Conservation (phyloP, 495 filamentous ascomycete species). For the Daldinia loculata region DNA sequence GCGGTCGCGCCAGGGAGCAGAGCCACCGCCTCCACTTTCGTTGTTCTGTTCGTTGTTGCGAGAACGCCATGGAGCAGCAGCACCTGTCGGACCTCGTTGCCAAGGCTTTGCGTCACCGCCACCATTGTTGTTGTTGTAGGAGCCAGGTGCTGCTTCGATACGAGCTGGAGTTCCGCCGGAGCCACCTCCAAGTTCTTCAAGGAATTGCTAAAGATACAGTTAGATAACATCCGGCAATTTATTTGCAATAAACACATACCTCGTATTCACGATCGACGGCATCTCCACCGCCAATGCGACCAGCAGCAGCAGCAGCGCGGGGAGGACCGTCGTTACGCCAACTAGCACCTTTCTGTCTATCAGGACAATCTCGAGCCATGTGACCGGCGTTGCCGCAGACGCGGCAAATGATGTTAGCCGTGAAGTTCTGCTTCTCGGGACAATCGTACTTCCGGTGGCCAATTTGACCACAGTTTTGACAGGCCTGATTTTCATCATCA, state of each 20-base stretch:
- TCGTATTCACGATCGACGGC: constrained; percentile 94
- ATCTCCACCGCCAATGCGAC: constrained; percentile 79
- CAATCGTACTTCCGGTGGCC: constrained; percentile 99
- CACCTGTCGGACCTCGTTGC: constrained; percentile 89
- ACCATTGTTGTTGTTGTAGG: constrained; percentile 59
- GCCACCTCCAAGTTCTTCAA: constrained; percentile 93
- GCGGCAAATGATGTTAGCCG: constrained; percentile 98
- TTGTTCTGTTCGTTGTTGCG: constrained; percentile 55
- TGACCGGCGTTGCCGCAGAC: constrained; percentile 95
- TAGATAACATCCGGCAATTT: constrained; percentile 49
- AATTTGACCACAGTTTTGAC: constrained; percentile 99
- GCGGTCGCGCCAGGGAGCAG: constrained; percentile 64
- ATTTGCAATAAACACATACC: constrained; percentile 60
- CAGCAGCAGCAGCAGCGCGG: constrained; percentile 55
- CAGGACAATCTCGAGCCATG: constrained; percentile 93
- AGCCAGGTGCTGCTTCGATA: constrained; percentile 85
- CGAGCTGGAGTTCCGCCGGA: constrained; percentile 73
- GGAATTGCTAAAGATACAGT: constrained; percentile 75
- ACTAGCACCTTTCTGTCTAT: constrained; percentile 85
- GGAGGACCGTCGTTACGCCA: constrained; percentile 81
- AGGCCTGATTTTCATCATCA: constrained; percentile 98
- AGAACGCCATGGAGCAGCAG: constrained; percentile 79
- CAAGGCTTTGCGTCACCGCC: constrained; percentile 75
- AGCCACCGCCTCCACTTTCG: constrained; percentile 39
- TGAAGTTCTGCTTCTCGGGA: constrained; percentile 96